These are phyloP conservation scores for Nigrospora osmanthi DNA, from an alignment of 2,329 filamentous ascomycete genomes.

Conservation along the genomic window DNA sequence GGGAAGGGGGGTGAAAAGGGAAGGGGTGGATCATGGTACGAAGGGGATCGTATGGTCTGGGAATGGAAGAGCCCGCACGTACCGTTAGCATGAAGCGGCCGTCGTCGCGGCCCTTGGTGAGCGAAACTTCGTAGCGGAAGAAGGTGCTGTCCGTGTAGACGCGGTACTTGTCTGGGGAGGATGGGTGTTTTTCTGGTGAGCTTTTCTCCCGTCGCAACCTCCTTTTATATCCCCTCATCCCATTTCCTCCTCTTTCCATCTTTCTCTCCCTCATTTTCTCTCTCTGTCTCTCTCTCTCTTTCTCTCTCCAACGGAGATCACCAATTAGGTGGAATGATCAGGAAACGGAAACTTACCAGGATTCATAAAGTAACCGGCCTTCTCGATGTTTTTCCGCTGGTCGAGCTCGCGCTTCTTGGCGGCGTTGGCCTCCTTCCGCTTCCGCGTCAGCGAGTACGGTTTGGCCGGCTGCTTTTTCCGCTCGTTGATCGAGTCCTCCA, in stretches of 20 bases:
- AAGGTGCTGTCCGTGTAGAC: constrained; percentile 55
- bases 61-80: constrained; percentile 17
- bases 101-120: constrained; percentile 47
- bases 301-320: no score
- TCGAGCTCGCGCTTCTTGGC: constrained; percentile 29
- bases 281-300: no score
- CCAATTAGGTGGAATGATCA: background rate
- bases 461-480: constrained; percentile 19
- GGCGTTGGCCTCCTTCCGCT: constrained; percentile 23
- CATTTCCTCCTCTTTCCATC: no score
- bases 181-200: no score
- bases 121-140: constrained; percentile 55
- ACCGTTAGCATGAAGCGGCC: constrained; percentile 56
- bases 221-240: no score
- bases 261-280: no score
- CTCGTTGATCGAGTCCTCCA: constrained; percentile 34
- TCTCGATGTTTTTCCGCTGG: constrained; percentile 20
- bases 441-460: constrained; percentile 34
- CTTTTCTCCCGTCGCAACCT: no score
- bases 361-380: constrained; percentile 36
- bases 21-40: background rate
- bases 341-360: constrained; percentile 29
- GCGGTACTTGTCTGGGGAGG: constrained; percentile 31
- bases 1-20: background rate
- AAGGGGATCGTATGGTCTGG: no score